Conservation (phyloP, 257 asterid species). For the Solanum sitiens region DNA sequence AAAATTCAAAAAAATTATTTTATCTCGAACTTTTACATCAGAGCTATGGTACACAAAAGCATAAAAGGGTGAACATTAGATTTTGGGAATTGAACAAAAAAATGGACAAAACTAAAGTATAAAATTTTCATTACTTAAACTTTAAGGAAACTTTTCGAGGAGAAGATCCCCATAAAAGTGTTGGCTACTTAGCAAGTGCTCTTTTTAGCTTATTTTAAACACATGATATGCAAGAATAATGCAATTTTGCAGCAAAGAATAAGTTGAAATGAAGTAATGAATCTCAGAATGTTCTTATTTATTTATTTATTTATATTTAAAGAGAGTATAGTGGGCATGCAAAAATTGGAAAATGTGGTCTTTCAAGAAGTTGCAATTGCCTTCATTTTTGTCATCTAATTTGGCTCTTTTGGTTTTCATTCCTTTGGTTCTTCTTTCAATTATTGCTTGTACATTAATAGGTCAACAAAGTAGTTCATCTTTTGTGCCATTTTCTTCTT, state of each 20-base stretch:
- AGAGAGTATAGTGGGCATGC: background rate
- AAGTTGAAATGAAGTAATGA: conserved; percentile 19
- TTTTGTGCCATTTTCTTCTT: conserved; percentile 6
- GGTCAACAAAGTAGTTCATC: background rate
- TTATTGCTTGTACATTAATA: background rate
- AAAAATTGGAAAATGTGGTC: conserved; percentile 17
- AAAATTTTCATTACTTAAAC: background rate
- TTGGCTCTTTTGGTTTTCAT: conserved; percentile 5
- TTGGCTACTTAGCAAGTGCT: background rate
- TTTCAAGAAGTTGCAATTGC: conserved; percentile 11
- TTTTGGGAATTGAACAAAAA: background rate
- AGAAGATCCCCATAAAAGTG: background rate
- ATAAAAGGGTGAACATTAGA: background rate
- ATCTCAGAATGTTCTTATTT: background rate
- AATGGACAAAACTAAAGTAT: background rate
- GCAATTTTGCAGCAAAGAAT: conserved; percentile 20
- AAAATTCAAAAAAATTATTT: background rate
- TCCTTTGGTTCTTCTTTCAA: conserved; percentile 18
- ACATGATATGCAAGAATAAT: conserved; percentile 5
- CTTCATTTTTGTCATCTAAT: conserved; percentile 2
- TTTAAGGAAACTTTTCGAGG: conserved; percentile 2
- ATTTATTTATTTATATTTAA: too few relatives aligned
- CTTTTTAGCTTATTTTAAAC: conserved; percentile 4
- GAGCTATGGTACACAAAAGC: background rate
- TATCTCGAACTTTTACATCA: background rate